phyloP scores from a whole-genome alignment of 1,284 basidiomycete species.

The Cutaneotrichosporon cyanovorans region DNA sequence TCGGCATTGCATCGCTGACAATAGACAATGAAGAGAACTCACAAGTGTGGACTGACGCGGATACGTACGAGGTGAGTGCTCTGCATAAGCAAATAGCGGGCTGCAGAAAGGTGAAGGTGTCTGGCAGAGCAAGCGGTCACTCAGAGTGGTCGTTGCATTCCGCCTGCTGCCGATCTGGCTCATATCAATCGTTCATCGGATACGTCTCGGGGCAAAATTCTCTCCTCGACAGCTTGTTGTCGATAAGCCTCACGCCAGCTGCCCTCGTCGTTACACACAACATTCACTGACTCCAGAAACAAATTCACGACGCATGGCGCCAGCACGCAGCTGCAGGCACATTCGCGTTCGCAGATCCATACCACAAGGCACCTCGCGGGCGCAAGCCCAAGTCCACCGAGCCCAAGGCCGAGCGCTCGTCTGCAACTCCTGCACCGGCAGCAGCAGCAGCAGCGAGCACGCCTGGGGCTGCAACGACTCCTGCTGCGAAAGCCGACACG shows the following conservation, averaged over 20 bases:
- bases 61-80: conserved; percentile 31
- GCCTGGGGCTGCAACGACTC: background rate
- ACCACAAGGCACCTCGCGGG: conserved; percentile 5
- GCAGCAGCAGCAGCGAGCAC: background rate
- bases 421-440: background rate
- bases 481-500: conserved; percentile 1
- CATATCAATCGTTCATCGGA: too few species aligned
- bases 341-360: conserved; percentile 19
- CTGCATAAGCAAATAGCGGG: too few species aligned
- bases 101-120: too few species aligned
- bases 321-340: conserved; percentile 17
- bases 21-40: conserved; percentile 44
- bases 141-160: too few species aligned
- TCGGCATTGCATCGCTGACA: conserved; percentile 2
- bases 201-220: too few species aligned
- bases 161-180: too few species aligned
- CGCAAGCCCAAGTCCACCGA: background rate
- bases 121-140: too few species aligned
- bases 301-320: conserved; percentile 30
- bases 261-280: too few species aligned
- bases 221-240: too few species aligned
- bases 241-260: too few species aligned
- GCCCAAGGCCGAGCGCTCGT: conserved; percentile 5
- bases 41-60: conserved; percentile 37
- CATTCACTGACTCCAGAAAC: conserved; percentile 17